Evolutionary conservation across 208 protist species (phyloP), one percentile per base, ranked within the genome.

Genomic region (Trypanosomatidae sp.): DNA sequence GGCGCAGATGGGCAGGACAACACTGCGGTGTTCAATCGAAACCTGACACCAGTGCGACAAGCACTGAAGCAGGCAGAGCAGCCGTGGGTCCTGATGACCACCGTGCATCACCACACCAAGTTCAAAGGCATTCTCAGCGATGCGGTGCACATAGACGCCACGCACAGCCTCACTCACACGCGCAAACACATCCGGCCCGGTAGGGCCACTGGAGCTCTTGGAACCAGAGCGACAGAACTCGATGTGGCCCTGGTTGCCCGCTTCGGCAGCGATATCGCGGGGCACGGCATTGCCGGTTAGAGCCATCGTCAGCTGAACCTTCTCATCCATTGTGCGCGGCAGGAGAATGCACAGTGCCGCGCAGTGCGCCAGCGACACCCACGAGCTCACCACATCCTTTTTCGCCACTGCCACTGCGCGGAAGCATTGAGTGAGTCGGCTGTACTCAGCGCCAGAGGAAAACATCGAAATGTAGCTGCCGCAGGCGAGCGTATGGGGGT

Each of bases 101-200:
- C 79, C 69, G 39, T 71, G 36, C 13, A 87, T 89, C 49, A 94
- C 79, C 50, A 93, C 62, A 22, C 82, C 85, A 19, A 93, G 44
- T 4, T 77, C 76, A 62, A 81, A 93, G 3, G 43, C 44, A 25
- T 10, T 59, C 33, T 39, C 28, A 39, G 19, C 33, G 6, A 41
- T 55, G 53, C 83, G 83, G 17, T 76, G 76, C 17, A 88, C 68
- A 60, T 86, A 93, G 8, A 86, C 82, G 28, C 89, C 89, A 19
- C 33, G 53, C 62, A 76, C 7, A 1, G 46, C 44, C 12, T 53
- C 64, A 39, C 64, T 41, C 44, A 68, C 25, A 8, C n/a, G 46
- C n/a, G 25, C n/a, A 49, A 41, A 30, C 47, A 28, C 36, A 47
- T 59, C 33, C 7, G 33, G 33, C 13, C 46, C 9, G 8, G 36